These are phyloP conservation scores for Colletotrichum musicola DNA, from an alignment of 2,329 filamentous ascomycete genomes.

Conservation along the genomic window DNA sequence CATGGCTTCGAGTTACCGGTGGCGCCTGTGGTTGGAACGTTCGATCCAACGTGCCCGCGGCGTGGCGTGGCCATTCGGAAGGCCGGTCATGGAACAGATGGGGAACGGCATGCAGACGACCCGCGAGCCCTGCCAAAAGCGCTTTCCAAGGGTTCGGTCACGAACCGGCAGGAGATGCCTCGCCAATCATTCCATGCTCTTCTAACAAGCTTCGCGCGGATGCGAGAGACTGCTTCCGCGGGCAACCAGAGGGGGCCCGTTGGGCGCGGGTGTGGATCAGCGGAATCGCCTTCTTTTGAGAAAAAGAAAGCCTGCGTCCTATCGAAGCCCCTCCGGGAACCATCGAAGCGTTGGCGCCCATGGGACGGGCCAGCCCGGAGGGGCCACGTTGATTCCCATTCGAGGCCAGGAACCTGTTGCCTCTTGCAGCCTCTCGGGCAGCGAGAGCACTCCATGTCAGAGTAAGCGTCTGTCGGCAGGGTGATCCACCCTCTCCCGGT, in stretches of 20 bases:
- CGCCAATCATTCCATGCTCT: neutral
- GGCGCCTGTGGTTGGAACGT: neutral
- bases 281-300: neutral
- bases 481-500: neutral
- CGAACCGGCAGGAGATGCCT: neutral
- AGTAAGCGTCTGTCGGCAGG: no score
- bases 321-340: neutral
- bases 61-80: neutral
- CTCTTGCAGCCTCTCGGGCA: neutral
- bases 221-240: constrained; percentile 3
- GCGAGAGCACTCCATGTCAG: no score
- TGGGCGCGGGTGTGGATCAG: neutral
- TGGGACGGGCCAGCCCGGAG: constrained; percentile 19
- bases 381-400: neutral
- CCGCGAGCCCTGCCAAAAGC: neutral
- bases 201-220: constrained; percentile 15
- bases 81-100: neutral
- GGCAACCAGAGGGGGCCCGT: neutral
- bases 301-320: neutral
- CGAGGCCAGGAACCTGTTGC: neutral
- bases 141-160: neutral
- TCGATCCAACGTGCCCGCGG: neutral
- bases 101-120: neutral
- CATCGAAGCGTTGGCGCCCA: neutral
- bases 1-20: neutral